Conservation (phyloP, 768 basidiomycete genomes). For the Boletellus sp. region DNA sequence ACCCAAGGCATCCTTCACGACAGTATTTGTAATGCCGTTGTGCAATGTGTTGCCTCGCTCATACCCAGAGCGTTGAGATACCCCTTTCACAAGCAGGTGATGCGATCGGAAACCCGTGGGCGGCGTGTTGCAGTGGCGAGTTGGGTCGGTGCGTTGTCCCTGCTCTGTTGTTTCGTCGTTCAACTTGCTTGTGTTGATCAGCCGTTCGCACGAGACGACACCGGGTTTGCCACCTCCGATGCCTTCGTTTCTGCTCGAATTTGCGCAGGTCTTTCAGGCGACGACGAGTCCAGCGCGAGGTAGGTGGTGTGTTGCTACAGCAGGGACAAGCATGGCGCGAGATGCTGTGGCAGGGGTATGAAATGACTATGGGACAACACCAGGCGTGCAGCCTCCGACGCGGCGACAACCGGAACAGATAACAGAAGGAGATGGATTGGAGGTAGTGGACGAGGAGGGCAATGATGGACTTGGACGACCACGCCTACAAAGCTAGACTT, state of each 20-base stretch:
- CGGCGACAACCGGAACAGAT: conserved; percentile 28
- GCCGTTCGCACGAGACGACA: conserved; percentile 59
- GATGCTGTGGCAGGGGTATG: conserved; percentile 6
- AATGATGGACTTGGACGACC: conserved; percentile 14
- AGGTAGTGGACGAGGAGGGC: conserved; percentile 37
- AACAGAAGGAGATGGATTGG: conserved; percentile 51
- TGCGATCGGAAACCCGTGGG: conserved; percentile 72
- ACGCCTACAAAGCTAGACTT: too few relatives aligned
- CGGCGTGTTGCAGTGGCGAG: conserved; percentile 72
- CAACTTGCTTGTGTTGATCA: conserved; percentile 10
- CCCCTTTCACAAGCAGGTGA: conserved; percentile 78
- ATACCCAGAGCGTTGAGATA: conserved; percentile 73
- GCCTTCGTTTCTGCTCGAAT: conserved; percentile 66
- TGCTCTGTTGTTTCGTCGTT: not conserved
- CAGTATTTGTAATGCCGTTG: conserved; percentile 78
- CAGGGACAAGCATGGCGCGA: conserved; percentile 2
- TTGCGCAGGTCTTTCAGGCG: conserved; percentile 75
- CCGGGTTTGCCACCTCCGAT: conserved; percentile 60
- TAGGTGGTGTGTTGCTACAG: conserved; percentile 20
- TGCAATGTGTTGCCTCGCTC: conserved; percentile 82
- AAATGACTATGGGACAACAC: not conserved
- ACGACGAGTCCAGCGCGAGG: conserved; percentile 55
- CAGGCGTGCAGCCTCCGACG: conserved; percentile 16
- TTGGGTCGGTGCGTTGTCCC: conserved; percentile 52
- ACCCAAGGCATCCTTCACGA: conserved; percentile 60